phyloP scores from a whole-genome alignment of 2,329 filamentous ascomycete genomes.

The Paramyrothecium sp. region DNA sequence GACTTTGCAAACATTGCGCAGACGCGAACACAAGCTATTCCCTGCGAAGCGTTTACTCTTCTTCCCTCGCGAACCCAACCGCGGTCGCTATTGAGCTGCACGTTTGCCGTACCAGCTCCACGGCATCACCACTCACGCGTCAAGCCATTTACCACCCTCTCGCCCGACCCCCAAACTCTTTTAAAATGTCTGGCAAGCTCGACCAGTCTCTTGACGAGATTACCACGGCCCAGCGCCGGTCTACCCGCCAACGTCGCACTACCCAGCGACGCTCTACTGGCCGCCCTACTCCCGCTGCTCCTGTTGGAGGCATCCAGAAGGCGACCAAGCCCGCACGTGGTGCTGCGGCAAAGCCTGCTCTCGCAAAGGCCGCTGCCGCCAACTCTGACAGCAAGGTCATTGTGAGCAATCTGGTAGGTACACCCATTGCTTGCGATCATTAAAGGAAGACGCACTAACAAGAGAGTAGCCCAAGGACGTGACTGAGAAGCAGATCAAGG shows the following conservation, averaged over 20 bases:
- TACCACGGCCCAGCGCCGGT: constrained; percentile 71
- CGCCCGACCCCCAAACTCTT: constrained; percentile 17
- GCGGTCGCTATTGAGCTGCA: no score
- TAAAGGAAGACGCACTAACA: constrained; percentile 42
- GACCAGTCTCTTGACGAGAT: constrained; percentile 98
- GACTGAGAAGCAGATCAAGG: constrained; percentile 97
- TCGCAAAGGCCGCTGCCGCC: constrained; percentile 60
- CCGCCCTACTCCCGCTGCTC: constrained; percentile 60
- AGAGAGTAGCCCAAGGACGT: constrained; percentile 82
- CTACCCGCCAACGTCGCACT: constrained; percentile 54
- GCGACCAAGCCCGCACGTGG: constrained; percentile 61
- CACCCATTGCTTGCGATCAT: neutral
- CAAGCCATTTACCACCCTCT: neutral
- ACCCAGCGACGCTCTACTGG: constrained; percentile 49
- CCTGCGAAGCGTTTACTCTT: no score
- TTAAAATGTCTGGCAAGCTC: constrained; percentile 88
- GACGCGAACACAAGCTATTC: no score
- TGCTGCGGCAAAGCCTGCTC: constrained; percentile 56
- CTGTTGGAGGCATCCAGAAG: constrained; percentile 86
- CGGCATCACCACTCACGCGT: neutral
- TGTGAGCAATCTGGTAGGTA: constrained; percentile 93
- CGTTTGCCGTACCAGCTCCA: no score
- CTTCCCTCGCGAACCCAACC: no score
- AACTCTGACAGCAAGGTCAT: constrained; percentile 90
- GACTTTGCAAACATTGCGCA: neutral